Conservation (phyloP, 805 yeast species). For the Lipomyces spencermartinsiae region DNA sequence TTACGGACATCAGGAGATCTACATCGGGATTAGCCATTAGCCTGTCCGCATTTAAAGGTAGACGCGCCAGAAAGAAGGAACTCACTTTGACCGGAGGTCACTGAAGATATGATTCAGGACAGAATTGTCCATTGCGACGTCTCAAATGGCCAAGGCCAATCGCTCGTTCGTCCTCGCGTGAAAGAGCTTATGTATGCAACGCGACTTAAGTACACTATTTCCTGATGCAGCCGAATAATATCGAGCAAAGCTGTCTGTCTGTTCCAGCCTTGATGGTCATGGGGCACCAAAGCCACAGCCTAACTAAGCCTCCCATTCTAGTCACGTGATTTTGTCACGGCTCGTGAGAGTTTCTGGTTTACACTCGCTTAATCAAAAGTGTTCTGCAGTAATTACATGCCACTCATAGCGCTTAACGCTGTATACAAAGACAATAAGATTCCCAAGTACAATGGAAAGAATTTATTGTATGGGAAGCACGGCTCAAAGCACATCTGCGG, state of each 20-base stretch:
- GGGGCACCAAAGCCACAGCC: not conserved
- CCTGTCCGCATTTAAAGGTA: not conserved
- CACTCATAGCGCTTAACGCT: no score
- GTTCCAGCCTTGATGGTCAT: not conserved
- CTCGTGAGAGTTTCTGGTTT: no score
- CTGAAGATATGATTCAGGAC: constrained; percentile 60
- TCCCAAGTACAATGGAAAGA: no score
- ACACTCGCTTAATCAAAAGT: no score
- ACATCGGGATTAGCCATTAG: not conserved
- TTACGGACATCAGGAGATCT: constrained; percentile 38
- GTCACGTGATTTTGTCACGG: no score
- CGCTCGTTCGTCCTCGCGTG: not conserved
- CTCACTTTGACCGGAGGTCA: constrained; percentile 52
- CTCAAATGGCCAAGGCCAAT: constrained; percentile 8
- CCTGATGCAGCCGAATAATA: not conserved
- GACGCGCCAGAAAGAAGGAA: not conserved
- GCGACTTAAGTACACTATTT: not conserved
- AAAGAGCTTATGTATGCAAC: not conserved
- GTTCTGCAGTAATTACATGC: no score
- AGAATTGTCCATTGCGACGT: constrained; percentile 52
- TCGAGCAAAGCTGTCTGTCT: not conserved
- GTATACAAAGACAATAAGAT: no score
- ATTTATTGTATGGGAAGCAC: no score
- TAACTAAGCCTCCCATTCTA: no score
- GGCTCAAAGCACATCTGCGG: no score